Evolutionary conservation across 257 asterid species (phyloP), one percentile per base, ranked within the genome.

Genomic region (Oldenlandia corymbosa): DNA sequence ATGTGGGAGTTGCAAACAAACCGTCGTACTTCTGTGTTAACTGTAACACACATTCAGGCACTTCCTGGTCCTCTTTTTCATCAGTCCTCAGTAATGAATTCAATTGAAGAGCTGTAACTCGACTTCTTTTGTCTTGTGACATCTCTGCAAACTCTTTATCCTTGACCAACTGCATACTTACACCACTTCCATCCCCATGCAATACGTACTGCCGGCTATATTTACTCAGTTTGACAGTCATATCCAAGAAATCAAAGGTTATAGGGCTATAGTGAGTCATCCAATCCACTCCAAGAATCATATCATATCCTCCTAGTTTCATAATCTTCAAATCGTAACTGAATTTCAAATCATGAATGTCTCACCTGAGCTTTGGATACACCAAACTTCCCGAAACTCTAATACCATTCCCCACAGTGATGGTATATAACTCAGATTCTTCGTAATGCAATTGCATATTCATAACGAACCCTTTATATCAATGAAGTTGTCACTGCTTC

Each of bases 311-410:
- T 0, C n/a, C 59, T 0, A 53, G 3, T 4, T 53, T 20, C 12
- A 53, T 5, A 5, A 53, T 18, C 11, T 14, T 53, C 0, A 53
- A 3, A 10, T 53, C 59, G 5, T 2, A 12, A 2, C 5, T 4
- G 14, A 53, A 53, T 5, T 14, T 17, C 3, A 26, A 0, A 0
- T 14, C 18, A 0, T 61, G 50, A 0, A 58, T 24, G 0, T 7
- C 8, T 49, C 50, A 58, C 5, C 1, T 0, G 1, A 58, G 32
- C 0, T 6, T 20, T 0, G 20, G 31, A 4, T 32, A 36, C 1
- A 58, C 2, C 0, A 9, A 2, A 0, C 2, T 2, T 0, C 50
- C 26, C 1, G 4, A 20, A 0, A 36, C 7, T 0, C 9, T 21
- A 3, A 0, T 37, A 1, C 48, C 47, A 36, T 58, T 39, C 1